phyloP scores from a whole-genome alignment of 768 basidiomycete genomes.

The Rhizopogon sp. region DNA sequence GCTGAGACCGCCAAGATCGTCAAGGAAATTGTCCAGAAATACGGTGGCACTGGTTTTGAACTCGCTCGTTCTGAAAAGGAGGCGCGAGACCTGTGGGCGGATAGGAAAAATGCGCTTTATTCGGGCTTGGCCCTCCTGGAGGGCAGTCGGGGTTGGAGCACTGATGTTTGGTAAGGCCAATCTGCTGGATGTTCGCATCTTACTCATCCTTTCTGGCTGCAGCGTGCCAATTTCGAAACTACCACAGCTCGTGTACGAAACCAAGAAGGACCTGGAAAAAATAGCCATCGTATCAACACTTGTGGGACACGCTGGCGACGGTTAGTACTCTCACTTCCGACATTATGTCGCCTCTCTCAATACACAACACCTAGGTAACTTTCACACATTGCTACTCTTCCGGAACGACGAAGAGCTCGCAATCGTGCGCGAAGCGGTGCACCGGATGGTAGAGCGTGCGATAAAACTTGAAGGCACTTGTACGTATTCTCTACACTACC shows the following conservation, averaged over 20 bases:
- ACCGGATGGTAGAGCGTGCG: slow-evolving; percentile 62
- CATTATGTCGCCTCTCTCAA: background rate
- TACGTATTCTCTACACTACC: slow-evolving; percentile 21
- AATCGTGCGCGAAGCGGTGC: slow-evolving; percentile 40
- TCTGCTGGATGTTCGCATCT: background rate
- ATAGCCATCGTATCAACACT: slow-evolving; percentile 57
- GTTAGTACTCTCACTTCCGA: slow-evolving; percentile 31
- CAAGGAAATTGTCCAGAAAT: slow-evolving; percentile 49
- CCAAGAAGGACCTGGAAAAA: slow-evolving; percentile 60
- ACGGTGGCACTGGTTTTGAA: slow-evolving; percentile 65
- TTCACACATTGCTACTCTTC: slow-evolving; percentile 52
- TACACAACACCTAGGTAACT: slow-evolving; percentile 32
- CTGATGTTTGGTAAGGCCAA: slow-evolving; percentile 65
- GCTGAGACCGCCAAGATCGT: slow-evolving; percentile 57
- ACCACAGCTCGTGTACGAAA: slow-evolving; percentile 61
- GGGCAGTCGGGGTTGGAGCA: slow-evolving; percentile 58
- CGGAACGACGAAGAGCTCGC: slow-evolving; percentile 48
- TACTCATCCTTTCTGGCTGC: background rate
- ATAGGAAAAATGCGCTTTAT: slow-evolving; percentile 63
- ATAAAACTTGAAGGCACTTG: slow-evolving; percentile 73
- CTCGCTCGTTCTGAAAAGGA: slow-evolving; percentile 62
- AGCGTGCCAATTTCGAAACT: slow-evolving; percentile 63
- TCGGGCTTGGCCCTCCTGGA: slow-evolving; percentile 51
- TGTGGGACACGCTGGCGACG: slow-evolving; percentile 78
- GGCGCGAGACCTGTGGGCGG: slow-evolving; percentile 68